Conservation (phyloP, 768 basidiomycete genomes). For the Daedalea quercina region DNA sequence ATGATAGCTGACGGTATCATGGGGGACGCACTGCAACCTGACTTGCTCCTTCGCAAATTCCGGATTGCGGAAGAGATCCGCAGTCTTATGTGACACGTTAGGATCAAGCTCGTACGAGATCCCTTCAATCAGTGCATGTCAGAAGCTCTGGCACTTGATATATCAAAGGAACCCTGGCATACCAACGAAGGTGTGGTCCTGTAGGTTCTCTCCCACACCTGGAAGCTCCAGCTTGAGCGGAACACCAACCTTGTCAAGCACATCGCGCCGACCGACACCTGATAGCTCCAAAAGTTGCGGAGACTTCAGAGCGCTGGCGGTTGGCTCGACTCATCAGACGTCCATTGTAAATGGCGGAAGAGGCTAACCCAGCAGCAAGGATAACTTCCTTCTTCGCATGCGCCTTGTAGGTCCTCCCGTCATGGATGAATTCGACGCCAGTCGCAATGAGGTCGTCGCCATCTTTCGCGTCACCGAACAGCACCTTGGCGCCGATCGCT, state of each 20-base stretch:
- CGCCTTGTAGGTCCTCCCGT: constrained; percentile 22
- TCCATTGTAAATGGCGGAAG: not conserved
- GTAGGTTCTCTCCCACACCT: constrained; percentile 42
- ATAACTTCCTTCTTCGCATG: constrained; percentile 38
- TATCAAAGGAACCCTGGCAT: not conserved
- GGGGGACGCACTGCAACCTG: not conserved
- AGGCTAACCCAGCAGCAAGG: constrained; percentile 26
- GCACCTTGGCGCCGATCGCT: constrained; percentile 14
- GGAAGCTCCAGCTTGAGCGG: constrained; percentile 33
- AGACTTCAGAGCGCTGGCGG: constrained; percentile 27
- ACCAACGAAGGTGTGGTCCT: constrained; percentile 30
- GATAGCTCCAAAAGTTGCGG: constrained; percentile 43
- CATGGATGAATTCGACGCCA: constrained; percentile 29
- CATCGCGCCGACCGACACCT: constrained; percentile 36
- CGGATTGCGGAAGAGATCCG: not conserved
- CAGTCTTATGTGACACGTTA: not conserved
- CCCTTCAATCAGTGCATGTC: not conserved
- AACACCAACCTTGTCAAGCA: constrained; percentile 29
- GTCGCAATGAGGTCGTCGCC: constrained; percentile 21
- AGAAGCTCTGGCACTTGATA: not conserved
- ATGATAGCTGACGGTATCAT: not conserved
- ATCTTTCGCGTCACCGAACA: constrained; percentile 3
- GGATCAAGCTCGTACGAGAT: not conserved
- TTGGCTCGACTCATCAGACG: not conserved
- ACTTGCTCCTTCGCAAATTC: not conserved